Conservation (phyloP, 768 basidiomycete species). For the Mycena polygramma region DNA sequence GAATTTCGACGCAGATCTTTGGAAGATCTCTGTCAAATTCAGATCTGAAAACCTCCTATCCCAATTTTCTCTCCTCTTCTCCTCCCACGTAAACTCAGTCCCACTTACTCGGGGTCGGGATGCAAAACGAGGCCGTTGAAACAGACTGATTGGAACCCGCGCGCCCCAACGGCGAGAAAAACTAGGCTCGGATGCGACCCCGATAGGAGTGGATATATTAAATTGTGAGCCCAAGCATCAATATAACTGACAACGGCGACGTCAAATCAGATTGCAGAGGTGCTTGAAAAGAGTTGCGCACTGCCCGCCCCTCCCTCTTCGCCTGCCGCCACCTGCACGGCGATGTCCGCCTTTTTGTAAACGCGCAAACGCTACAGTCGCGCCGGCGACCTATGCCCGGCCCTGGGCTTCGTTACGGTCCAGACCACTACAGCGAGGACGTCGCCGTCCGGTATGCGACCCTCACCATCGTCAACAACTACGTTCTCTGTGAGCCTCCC, state of each 20-base stretch:
- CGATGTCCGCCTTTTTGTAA: not conserved
- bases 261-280: conserved; percentile 14
- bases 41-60: no score
- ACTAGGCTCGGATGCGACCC: no score
- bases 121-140: no score
- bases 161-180: no score
- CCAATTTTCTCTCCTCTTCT: no score
- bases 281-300: not conserved
- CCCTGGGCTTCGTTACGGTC: not conserved
- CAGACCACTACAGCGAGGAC: not conserved
- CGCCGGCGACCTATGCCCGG: conserved; percentile 31
- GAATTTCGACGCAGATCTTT: no score
- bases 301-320: not conserved
- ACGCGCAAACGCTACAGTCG: conserved; percentile 5
- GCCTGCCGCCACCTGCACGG: not conserved
- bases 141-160: no score
- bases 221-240: conserved; percentile 13
- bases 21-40: no score
- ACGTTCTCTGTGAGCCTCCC: conserved; percentile 3
- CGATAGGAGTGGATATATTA: conserved; percentile 9
- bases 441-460: not conserved
- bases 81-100: no score
- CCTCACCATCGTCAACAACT: not conserved
- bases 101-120: no score
- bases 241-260: conserved; percentile 11